phyloP scores from a whole-genome alignment of 1,284 basidiomycete genomes.

The Austroboletus novae-zelandiae region DNA sequence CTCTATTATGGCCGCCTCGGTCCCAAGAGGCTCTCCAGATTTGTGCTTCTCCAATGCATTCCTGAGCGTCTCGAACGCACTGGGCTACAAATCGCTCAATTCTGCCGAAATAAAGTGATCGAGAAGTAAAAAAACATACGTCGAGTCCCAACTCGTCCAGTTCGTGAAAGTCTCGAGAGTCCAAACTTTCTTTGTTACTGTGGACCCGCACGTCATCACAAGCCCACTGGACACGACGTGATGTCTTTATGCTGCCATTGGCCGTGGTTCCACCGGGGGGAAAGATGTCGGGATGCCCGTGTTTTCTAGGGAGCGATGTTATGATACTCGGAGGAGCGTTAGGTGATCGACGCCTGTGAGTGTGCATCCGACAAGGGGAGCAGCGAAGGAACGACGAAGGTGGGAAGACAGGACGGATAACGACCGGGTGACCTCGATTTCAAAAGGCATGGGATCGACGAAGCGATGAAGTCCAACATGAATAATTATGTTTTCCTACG shows the following conservation, averaged over 20 bases:
- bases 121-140: slow-evolving; percentile 32
- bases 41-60: slow-evolving; percentile 41
- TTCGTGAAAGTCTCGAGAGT: slow-evolving; percentile 24
- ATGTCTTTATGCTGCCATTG: slow-evolving; percentile 32
- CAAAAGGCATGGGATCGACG: too few species aligned
- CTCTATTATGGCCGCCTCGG: slow-evolving; percentile 9
- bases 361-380: too few species aligned
- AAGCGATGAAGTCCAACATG: too few species aligned
- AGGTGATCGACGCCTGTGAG: too few species aligned
- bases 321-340: slow-evolving; percentile 26
- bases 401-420: too few species aligned
- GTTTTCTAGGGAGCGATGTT: slow-evolving; percentile 5
- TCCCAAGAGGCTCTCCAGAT: slow-evolving; percentile 18
- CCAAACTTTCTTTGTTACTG: slow-evolving; percentile 1
- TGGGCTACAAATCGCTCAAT: slow-evolving; percentile 38
- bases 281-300: slow-evolving; percentile 2
- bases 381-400: too few species aligned
- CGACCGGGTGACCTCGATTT: too few species aligned
- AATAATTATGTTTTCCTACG: too few species aligned
- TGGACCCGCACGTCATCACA: slow-evolving; percentile 1
- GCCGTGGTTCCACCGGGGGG: slow-evolving; percentile 23
- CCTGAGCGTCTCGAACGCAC: slow-evolving; percentile 51
- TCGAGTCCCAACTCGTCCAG: slow-evolving; percentile 44
- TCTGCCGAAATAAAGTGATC: slow-evolving; percentile 5
- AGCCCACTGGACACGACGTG: slow-evolving; percentile 43